Evolutionary conservation across 306 rosid genomes (phyloP), one percentile per base, ranked within the genome.

Genomic region (Ceratonia siliqua): DNA sequence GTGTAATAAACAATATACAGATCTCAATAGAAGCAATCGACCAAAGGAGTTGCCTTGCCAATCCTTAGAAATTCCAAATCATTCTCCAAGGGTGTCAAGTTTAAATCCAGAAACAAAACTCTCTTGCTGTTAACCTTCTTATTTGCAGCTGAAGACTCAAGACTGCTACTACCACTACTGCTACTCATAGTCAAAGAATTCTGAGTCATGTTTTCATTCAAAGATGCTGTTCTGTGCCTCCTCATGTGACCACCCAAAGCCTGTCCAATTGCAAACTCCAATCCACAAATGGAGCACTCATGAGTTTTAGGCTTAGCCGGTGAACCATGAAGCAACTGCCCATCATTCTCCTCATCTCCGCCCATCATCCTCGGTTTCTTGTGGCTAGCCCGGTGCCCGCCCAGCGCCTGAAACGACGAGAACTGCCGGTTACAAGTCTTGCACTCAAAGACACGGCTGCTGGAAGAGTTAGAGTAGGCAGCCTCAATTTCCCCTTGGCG

Each of bases 211-310:
- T 17, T 70, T 5, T 57, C 82, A 13, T 73, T 79, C 82, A 63
- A 35, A 70, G 85, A 62, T 2, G 84, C 49, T 30, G 88, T 68
- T 62, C 97, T 86, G 52, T 94, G 98, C 75, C 98, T 86, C 73
- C 98, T 90, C 98, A 94, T 94, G 77, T 94, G 98, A 2, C 98
- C 98, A 0, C 98, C 98, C 59, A 94, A 81, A 20, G 98, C 98
- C 79, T 94, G 98, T 0, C 98, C 98, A 3, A 94, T 87, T 17
- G 97, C 87, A 63, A 94, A 94, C 70, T 94, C 97, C 46, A 90
- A 74, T 8, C 98, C 98, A 73, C 98, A 94, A 38, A 91, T 33
- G 32, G 85, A 88, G 64, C 98, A 94, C 86, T 94, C 97, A 52
- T 94, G 97, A 0, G 96, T 86, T 67, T 88, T 94, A 10, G 99